Evolutionary conservation across 306 rosid species (phyloP), one percentile per base, ranked within the genome.

Genomic region (Echinosophora koreensis): DNA sequence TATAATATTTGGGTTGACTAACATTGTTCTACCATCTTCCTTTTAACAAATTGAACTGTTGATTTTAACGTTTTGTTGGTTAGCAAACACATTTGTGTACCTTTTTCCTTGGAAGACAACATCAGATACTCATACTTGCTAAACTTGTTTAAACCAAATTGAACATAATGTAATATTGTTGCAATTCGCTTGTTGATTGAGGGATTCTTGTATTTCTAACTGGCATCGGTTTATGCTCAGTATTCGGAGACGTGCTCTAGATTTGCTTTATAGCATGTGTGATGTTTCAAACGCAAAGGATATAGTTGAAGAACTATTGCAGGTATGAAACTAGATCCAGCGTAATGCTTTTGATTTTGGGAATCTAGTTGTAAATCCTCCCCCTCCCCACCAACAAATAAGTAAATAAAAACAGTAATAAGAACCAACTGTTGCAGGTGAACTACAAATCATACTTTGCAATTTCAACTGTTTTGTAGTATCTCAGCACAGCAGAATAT

Each of bases 211-310:
- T 74, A 62, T 37, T 58, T 35, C 81, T 82, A 22, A 79, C 77
- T 74, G 28, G 68, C 13, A 3, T 64, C 15, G 44, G 28, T 73
- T 34, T 80, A 12, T 76, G 50, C 68, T 81, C 96, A 90, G 96
- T 69, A 90, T 88, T 28, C 93, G 90, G 51, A 85, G 91, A 77
- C 89, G 96, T 69, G 96, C 96, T 76, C 89, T 90, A 15, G 96
- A 90, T 82, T 84, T 90, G 86, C 96, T 90, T 68, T 90, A 88
- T 75, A 87, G 93, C 57, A 88, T 90, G 91, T 90, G 96, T 78
- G 96, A 90, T 73, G 88, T 88, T 87, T 83, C 96, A 85, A 90
- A 90, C 78, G 96, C 93, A 66, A 90, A 90, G 77, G 96, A 90
- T 81, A 90, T 90, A 80, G 96, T 90, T 4, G 96, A 90, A 82